These are phyloP conservation scores for Atkinsonella texensis DNA, from an alignment of 2,329 filamentous ascomycete genomes.

Conservation along the genomic window DNA sequence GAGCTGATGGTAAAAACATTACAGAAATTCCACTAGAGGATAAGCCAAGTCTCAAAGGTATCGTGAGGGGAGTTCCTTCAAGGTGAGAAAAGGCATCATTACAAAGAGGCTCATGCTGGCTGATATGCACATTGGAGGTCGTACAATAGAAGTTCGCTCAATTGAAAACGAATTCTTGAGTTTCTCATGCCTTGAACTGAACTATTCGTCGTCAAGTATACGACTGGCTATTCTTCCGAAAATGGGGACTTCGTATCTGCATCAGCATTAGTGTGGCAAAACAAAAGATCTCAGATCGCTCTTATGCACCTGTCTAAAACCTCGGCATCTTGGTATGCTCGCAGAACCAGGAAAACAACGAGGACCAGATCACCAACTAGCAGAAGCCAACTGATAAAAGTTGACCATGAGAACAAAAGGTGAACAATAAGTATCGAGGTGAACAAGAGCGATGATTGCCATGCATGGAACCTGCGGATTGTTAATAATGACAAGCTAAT, in stretches of 20 bases:
- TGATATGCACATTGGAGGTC: not conserved
- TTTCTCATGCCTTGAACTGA: not conserved
- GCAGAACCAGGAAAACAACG: conserved; percentile 64
- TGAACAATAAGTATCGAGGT: conserved; percentile 65
- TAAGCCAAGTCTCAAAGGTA: conserved; percentile 34
- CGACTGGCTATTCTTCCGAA: conserved; percentile 77
- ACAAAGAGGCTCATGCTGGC: not conserved
- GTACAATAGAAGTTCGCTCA: not conserved
- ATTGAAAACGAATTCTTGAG: not conserved
- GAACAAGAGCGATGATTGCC: conserved; percentile 83
- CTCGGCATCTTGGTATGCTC: conserved; percentile 74
- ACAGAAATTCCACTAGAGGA: conserved; percentile 37
- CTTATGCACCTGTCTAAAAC: conserved; percentile 44
- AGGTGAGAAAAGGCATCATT: conserved; percentile 20
- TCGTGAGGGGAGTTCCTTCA: conserved; percentile 36
- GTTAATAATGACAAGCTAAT: conserved; percentile 9
- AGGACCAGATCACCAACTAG: conserved; percentile 63
- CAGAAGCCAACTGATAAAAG: conserved; percentile 71
- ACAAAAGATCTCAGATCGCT: not conserved
- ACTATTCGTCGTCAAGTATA: conserved; percentile 73
- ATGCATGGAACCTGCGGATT: conserved; percentile 70
- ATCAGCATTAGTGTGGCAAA: not conserved
- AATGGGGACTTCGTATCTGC: conserved; percentile 73
- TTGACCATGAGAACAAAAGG: conserved; percentile 75
- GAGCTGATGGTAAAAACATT: conserved; percentile 30